Evolutionary conservation across 139 green algal species (phyloP).

Genomic region (Pleodorina starrii): DNA sequence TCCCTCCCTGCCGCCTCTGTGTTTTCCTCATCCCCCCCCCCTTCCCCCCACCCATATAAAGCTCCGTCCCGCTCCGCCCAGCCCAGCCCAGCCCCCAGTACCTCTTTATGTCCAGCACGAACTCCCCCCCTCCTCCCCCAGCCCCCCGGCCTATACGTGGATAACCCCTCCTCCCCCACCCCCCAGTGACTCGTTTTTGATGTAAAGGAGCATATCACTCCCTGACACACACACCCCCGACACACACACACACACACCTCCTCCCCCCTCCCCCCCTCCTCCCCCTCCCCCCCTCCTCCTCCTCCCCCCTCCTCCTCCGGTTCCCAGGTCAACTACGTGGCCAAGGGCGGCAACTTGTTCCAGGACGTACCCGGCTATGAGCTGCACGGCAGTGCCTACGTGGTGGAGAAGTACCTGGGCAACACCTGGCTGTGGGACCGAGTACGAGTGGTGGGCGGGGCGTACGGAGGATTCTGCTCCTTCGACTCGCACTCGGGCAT

Average conservation of each 20-base stretch:
- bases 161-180: too few species aligned
- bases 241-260: too few species aligned
- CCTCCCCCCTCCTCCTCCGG: background rate
- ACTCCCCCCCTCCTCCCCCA: too few species aligned
- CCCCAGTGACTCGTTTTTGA: too few species aligned
- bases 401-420: slow-evolving; percentile 97
- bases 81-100: too few species aligned
- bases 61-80: too few species aligned
- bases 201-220: too few species aligned
- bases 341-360: slow-evolving; percentile 98
- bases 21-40: background rate
- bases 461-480: slow-evolving; percentile 97
- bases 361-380: slow-evolving; percentile 93
- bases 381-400: slow-evolving; percentile 90
- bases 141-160: too few species aligned
- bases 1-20: background rate
- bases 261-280: background rate
- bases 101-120: too few species aligned
- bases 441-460: slow-evolving; percentile 94
- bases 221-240: too few species aligned
- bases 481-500: slow-evolving; percentile 96
- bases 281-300: background rate
- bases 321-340: slow-evolving; percentile 98
- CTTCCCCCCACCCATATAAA: background rate
- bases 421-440: slow-evolving; percentile 98